These are phyloP conservation scores for Pleurotus tuoliensis DNA, from an alignment of 768 basidiomycete genomes.

Conservation along the genomic window DNA sequence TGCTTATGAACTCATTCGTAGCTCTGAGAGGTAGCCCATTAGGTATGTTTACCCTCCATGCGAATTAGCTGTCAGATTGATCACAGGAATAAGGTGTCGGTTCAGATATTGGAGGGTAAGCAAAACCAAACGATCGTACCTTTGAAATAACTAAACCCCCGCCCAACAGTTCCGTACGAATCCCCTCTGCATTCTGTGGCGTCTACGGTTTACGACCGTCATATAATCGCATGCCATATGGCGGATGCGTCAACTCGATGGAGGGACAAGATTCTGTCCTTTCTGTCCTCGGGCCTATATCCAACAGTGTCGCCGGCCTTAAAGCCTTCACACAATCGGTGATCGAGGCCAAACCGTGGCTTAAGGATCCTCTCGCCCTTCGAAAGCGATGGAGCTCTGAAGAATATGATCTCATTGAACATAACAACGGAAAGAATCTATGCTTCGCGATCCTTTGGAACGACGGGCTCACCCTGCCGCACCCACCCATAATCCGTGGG, in stretches of 20 bases:
- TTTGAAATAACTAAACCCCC: neutral
- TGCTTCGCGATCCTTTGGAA: conserved; percentile 67
- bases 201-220: conserved; percentile 71
- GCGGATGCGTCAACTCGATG: conserved; percentile 58
- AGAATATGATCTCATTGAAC: conserved; percentile 56
- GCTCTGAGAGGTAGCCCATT: conserved; percentile 43
- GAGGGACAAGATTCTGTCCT: conserved; percentile 69
- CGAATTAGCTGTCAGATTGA: conserved; percentile 11
- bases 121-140: neutral
- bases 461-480: conserved; percentile 54
- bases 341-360: conserved; percentile 58
- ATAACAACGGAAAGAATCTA: conserved; percentile 45
- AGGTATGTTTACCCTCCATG: conserved; percentile 22
- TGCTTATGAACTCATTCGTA: conserved; percentile 9
- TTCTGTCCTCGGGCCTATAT: conserved; percentile 75
- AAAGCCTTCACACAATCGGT: conserved; percentile 66
- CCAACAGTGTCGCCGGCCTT: conserved; percentile 54
- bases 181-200: conserved; percentile 65
- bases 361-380: conserved; percentile 54
- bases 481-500: conserved; percentile 62
- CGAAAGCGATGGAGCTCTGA: conserved; percentile 60
- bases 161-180: conserved; percentile 56
- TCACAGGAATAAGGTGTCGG: conserved; percentile 59
- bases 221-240: conserved; percentile 66
- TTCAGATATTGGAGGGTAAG: conserved; percentile 76